Evolutionary conservation across 1,284 basidiomycete genomes (phyloP).

Genomic region (Mrakiaceae sp.): DNA sequence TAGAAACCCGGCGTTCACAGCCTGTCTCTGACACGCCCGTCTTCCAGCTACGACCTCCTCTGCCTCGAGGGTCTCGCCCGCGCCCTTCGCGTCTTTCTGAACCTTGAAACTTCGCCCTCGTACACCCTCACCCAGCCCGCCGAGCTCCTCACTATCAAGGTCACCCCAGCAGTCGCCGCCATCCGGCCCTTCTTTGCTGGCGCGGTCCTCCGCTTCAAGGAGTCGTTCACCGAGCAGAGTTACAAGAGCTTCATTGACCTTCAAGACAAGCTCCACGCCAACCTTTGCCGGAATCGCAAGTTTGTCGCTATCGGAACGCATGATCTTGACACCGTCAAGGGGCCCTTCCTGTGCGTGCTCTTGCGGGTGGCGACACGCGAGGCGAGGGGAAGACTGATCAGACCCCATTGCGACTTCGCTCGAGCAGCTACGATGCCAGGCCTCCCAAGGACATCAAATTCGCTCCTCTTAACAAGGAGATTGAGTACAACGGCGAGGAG

Average conservation of each 20-base stretch:
- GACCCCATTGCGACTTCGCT: background rate
- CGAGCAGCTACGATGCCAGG: constrained; percentile 66
- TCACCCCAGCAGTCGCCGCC: constrained; percentile 32
- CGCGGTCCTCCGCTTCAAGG: constrained; percentile 69
- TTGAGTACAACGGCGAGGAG: constrained; percentile 65
- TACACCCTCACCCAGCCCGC: constrained; percentile 46
- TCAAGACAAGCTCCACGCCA: constrained; percentile 97
- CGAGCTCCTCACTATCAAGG: constrained; percentile 18
- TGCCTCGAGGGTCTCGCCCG: constrained; percentile 94
- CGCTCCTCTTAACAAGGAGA: constrained; percentile 65
- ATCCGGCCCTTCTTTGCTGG: constrained; percentile 86
- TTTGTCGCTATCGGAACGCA: constrained; percentile 97
- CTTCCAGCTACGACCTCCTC: constrained; percentile 81
- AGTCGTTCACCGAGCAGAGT: constrained; percentile 64
- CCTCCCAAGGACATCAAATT: constrained; percentile 86
- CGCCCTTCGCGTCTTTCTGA: constrained; percentile 75
- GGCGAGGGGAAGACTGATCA: background rate
- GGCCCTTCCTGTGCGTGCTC: constrained; percentile 53
- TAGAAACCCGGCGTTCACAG: no score
- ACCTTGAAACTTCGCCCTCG: constrained; percentile 53
- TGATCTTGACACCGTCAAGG: constrained; percentile 78
- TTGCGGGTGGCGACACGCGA: background rate
- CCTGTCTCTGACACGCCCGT: constrained; percentile 11
- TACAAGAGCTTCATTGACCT: constrained; percentile 97
- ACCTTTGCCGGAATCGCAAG: constrained; percentile 79